These are phyloP conservation scores for Talaromyces sp. DNA, from an alignment of 2,329 filamentous ascomycete species.

Conservation along the genomic window DNA sequence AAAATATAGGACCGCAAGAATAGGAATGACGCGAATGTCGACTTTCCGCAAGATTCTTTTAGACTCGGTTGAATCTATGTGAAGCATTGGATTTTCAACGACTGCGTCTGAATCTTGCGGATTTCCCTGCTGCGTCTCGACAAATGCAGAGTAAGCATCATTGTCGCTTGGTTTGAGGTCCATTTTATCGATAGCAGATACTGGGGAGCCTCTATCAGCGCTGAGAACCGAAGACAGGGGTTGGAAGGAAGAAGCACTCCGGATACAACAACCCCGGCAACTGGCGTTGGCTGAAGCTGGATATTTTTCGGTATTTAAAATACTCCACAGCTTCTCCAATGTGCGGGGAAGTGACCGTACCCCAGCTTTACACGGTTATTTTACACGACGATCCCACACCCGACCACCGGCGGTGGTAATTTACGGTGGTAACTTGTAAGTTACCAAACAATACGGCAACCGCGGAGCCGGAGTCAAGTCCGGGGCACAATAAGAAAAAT, in stretches of 20 bases:
- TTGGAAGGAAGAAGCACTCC: background rate
- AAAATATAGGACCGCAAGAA: conserved; percentile 35
- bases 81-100: background rate
- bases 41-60: background rate
- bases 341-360: background rate
- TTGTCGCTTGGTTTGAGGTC: background rate
- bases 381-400: background rate
- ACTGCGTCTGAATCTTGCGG: background rate
- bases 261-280: background rate
- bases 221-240: background rate
- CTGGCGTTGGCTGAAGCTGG: background rate
- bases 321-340: background rate
- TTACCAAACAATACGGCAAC: background rate
- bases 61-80: background rate
- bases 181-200: background rate
- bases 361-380: background rate
- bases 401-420: background rate
- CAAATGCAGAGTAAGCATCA: background rate
- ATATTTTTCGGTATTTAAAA: background rate
- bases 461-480: background rate
- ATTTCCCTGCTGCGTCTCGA: background rate
- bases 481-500: too few species aligned
- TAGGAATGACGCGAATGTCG: conserved; percentile 34
- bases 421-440: background rate
- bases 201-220: background rate